Conservation (phyloP, 2,329 filamentous ascomycete species). For the Verticillium nonalfalfae region DNA sequence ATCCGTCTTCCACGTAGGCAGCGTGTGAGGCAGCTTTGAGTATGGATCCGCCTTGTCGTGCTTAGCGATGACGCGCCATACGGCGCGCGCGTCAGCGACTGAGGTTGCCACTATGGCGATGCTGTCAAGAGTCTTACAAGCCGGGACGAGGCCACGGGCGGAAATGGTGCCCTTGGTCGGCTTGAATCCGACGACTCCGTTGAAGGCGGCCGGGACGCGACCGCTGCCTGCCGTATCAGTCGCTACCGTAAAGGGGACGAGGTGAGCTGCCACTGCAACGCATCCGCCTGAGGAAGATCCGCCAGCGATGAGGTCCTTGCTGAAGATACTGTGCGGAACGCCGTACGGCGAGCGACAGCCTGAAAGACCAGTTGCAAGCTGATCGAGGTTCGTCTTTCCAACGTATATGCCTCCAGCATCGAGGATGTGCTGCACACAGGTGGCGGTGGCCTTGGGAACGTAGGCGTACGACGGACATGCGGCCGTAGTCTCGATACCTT, state of each 20-base stretch:
- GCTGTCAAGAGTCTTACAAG: constrained; percentile 47
- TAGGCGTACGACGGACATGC: constrained; percentile 44
- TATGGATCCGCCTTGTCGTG: constrained; percentile 32
- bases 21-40: constrained; percentile 30
- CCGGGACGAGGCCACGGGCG: constrained; percentile 39
- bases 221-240: constrained; percentile 51
- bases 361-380: constrained; percentile 54
- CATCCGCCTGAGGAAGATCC: constrained; percentile 51
- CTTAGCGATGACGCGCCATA: constrained; percentile 37
- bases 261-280: constrained; percentile 44
- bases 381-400: constrained; percentile 54
- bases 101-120: constrained; percentile 41
- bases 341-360: constrained; percentile 54
- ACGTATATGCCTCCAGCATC: constrained; percentile 47
- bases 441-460: constrained; percentile 35
- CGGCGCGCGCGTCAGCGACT: constrained; percentile 36
- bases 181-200: constrained; percentile 45
- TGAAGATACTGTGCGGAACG: constrained; percentile 28
- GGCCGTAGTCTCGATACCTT: constrained; percentile 41
- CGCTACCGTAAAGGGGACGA: constrained; percentile 49
- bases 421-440: constrained; percentile 38
- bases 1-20: constrained; percentile 13
- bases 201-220: constrained; percentile 45
- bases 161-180: constrained; percentile 36
- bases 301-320: constrained; percentile 25